Evolutionary conservation across 768 basidiomycete species (phyloP).

Genomic region (Pleurotus salmoneostramineus): DNA sequence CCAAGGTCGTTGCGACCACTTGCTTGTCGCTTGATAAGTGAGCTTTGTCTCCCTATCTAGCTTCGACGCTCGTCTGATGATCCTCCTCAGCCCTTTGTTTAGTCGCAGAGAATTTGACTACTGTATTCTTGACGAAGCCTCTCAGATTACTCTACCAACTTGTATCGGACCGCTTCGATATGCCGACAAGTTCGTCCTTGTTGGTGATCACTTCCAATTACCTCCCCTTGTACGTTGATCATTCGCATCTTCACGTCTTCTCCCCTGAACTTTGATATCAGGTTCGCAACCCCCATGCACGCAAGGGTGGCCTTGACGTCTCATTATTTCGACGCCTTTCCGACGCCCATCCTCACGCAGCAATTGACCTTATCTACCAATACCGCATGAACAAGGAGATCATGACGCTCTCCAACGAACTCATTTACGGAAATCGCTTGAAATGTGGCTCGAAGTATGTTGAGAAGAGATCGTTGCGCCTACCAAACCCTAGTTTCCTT

Average conservation of each 20-base stretch:
- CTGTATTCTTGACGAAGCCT: slow-evolving; percentile 98
- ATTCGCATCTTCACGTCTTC: background rate
- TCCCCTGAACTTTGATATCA: slow-evolving; percentile 22
- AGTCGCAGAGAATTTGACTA: slow-evolving; percentile 85
- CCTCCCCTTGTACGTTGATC: slow-evolving; percentile 73
- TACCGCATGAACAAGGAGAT: slow-evolving; percentile 98
- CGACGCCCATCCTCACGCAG: slow-evolving; percentile 80
- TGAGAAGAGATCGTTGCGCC: slow-evolving; percentile 49
- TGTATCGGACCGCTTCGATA: slow-evolving; percentile 91
- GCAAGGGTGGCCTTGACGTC: slow-evolving; percentile 82
- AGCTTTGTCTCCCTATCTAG: slow-evolving; percentile 22
- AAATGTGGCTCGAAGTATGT: slow-evolving; percentile 75
- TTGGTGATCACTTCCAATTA: slow-evolving; percentile 96
- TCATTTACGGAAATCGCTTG: slow-evolving; percentile 79
- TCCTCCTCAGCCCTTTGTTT: slow-evolving; percentile 68
- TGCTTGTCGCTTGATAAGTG: slow-evolving; percentile 94
- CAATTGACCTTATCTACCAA: slow-evolving; percentile 82
- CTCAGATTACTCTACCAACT: slow-evolving; percentile 94
- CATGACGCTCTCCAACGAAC: slow-evolving; percentile 84
- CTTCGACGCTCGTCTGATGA: slow-evolving; percentile 27
- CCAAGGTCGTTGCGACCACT: slow-evolving; percentile 94
- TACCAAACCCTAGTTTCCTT: slow-evolving; percentile 48
- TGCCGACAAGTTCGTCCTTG: slow-evolving; percentile 88
- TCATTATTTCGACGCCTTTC: slow-evolving; percentile 89
- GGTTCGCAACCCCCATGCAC: slow-evolving; percentile 80